These are phyloP conservation scores for Paraglomus brasilianum DNA, from an alignment of 192 early-diverging fungal genomes.

Conservation along the genomic window DNA sequence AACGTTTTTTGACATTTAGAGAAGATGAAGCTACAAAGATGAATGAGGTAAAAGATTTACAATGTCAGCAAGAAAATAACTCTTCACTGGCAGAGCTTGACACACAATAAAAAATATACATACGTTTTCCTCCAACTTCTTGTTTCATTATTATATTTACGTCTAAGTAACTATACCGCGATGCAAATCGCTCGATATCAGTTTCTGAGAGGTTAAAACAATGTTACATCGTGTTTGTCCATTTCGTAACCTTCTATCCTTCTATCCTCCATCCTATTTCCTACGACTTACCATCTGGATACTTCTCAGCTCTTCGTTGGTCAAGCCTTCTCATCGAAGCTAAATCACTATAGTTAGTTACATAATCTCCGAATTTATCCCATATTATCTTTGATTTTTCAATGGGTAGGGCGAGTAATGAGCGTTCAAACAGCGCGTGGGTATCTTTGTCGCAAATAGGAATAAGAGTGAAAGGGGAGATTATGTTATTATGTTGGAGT, in stretches of 20 bases:
- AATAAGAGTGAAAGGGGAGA: not conserved
- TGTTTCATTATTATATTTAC: constrained; percentile 66
- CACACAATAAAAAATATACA: not conserved
- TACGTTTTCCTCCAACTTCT: constrained; percentile 75
- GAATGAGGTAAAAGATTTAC: not conserved
- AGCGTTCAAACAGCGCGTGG: constrained; percentile 86
- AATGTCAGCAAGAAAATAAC: not conserved
- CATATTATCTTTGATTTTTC: constrained; percentile 76
- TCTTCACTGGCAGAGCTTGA: not conserved
- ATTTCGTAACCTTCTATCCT: too few relatives aligned
- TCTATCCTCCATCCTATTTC: too few relatives aligned
- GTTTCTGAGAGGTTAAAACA: constrained; percentile 42
- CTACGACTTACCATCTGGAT: constrained; percentile 54
- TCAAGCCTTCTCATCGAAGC: constrained; percentile 71
- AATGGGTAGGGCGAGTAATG: constrained; percentile 66
- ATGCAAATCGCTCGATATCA: constrained; percentile 57
- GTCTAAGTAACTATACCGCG: constrained; percentile 75
- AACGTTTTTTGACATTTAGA: constrained; percentile 39
- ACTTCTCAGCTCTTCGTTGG: constrained; percentile 71
- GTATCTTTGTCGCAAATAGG: constrained; percentile 51
- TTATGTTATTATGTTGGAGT: not conserved
- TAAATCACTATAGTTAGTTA: constrained; percentile 87
- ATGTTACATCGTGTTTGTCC: not conserved
- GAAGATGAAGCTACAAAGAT: constrained; percentile 6
- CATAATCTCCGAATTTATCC: constrained; percentile 80